Conservation (phyloP, 2,329 filamentous ascomycete species). For the Paraphaeosphaeria minitans region DNA sequence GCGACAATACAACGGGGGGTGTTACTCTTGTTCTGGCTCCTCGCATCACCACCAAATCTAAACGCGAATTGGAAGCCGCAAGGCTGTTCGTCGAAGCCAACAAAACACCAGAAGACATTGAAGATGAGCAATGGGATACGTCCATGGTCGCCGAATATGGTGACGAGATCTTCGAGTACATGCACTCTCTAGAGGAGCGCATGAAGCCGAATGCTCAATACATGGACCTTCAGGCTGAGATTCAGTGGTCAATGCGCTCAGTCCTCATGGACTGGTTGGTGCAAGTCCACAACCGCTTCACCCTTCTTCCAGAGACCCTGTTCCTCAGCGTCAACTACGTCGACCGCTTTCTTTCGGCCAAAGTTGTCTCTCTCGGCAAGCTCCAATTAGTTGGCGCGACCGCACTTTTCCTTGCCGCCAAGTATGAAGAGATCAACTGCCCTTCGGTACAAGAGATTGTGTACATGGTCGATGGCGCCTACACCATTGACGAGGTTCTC, state of each 20-base stretch:
- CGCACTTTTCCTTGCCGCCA: conserved; percentile 92
- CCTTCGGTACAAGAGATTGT: conserved; percentile 94
- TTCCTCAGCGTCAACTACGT: conserved; percentile 97
- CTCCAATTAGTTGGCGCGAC: conserved; percentile 95
- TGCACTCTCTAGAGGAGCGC: conserved; percentile 84
- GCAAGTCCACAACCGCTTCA: conserved; percentile 92
- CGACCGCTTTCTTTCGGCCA: conserved; percentile 91
- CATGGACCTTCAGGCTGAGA: conserved; percentile 97
- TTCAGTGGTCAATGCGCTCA: conserved; percentile 98
- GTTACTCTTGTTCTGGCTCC: conserved; percentile 73
- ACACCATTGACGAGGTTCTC: conserved; percentile 87
- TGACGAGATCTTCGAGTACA: conserved; percentile 93
- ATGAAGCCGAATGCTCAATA: conserved; percentile 91
- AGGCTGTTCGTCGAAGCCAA: conserved; percentile 69
- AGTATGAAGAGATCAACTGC: conserved; percentile 99
- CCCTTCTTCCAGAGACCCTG: conserved; percentile 88
- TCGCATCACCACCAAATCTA: conserved; percentile 68
- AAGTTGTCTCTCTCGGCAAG: conserved; percentile 93
- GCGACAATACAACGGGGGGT: conserved; percentile 72
- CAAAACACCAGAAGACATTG: conserved; percentile 73
- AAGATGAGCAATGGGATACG: conserved; percentile 90
- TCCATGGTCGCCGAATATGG: conserved; percentile 98
- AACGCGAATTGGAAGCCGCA: conserved; percentile 73
- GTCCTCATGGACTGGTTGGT: conserved; percentile 98
- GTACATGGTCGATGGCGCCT: conserved; percentile 96